Evolutionary conservation across 345 rosid genomes (phyloP), one percentile per base, ranked within the genome.

Genomic region (Citrus maxima): DNA sequence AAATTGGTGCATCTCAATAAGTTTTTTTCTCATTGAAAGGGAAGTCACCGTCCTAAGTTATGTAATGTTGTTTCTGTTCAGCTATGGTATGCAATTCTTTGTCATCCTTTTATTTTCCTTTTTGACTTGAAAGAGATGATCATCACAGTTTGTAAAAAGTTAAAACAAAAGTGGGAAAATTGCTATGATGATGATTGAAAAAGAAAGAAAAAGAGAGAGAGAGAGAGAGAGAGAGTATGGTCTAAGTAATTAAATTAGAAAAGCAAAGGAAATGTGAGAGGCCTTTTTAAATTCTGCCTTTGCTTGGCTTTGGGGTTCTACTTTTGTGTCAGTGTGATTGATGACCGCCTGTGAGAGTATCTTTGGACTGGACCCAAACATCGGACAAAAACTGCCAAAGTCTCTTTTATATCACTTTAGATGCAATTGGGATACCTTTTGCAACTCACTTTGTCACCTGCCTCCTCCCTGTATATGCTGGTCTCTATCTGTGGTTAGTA

Each of bases 161-260:
- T 54, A 2, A 40, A 67, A 55, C 24, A 66, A 25, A 67, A 49
- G 25, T 21, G 21, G 61, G 71, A 65, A 60, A 75, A 62, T 34
- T 25, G 73, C 34, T 56, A 42, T 79, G 85, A 81, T 83, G 71
- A 55, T 61, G 80, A 79, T 74, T 83, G 81, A 83, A 79, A 83
- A 74, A 58, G 86, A 81, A 65, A 77, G 59, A 58, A 63, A 76
- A 64, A 4, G 24, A 66, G 6, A 8, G 42, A 2, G 69, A 46
- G 69, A 58, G 73, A 4, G 24, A 66, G 6, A 8, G 42, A 2
- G 69, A 46, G 69, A 58, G 73, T 18, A 54, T 72, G 40, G 64
- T 25, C 66, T 1, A 51, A 56, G 70, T 10, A 77, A 54, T 54
- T 67, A 42, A 59, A 18, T 54, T 54, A 18, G 58, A 54, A 54